These are phyloP conservation scores for Citrus sp. DNA, from an alignment of 345 rosid species.

Conservation along the genomic window DNA sequence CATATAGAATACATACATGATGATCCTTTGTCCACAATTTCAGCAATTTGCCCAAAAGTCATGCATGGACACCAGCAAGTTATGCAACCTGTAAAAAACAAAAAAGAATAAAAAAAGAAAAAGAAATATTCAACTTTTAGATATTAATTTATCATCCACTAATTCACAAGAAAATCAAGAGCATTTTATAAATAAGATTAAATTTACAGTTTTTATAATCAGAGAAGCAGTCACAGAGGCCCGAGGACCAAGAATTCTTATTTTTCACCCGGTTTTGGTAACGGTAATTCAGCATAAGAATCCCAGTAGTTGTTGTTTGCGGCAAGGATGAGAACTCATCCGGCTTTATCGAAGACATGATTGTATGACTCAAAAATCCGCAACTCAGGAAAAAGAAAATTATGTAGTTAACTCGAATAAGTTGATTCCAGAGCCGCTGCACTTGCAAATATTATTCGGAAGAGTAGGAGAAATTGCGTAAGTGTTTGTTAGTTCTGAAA, in stretches of 20 bases:
- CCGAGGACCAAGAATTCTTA: slow-evolving; percentile 33
- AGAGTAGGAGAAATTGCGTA: not conserved
- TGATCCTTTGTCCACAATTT: slow-evolving; percentile 41
- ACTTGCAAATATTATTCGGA: too few relatives aligned
- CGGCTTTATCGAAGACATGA: not conserved
- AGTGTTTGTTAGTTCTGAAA: not conserved
- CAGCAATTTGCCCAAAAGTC: slow-evolving; percentile 40
- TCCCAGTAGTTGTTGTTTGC: slow-evolving; percentile 18
- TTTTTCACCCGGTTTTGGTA: not conserved
- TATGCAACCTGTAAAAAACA: slow-evolving; percentile 26
- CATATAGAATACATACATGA: slow-evolving; percentile 18
- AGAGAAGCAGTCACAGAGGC: slow-evolving; percentile 38
- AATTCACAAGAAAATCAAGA: not conserved
- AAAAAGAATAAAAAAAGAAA: not conserved
- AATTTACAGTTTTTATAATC: slow-evolving; percentile 35
- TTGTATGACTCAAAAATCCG: not conserved
- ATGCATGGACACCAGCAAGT: slow-evolving; percentile 43
- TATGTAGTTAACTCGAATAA: too few relatives aligned
- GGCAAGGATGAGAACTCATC: not conserved
- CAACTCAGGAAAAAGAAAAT: not conserved
- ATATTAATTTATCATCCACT: not conserved
- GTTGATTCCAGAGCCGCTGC: too few relatives aligned
- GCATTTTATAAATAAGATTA: not conserved
- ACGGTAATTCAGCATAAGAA: slow-evolving; percentile 5
- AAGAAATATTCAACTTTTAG: not conserved